These are phyloP conservation scores for Pleurozium schreberi DNA, from an alignment of 225 moss, liverwort and hornwort genomes.

Conservation along the genomic window DNA sequence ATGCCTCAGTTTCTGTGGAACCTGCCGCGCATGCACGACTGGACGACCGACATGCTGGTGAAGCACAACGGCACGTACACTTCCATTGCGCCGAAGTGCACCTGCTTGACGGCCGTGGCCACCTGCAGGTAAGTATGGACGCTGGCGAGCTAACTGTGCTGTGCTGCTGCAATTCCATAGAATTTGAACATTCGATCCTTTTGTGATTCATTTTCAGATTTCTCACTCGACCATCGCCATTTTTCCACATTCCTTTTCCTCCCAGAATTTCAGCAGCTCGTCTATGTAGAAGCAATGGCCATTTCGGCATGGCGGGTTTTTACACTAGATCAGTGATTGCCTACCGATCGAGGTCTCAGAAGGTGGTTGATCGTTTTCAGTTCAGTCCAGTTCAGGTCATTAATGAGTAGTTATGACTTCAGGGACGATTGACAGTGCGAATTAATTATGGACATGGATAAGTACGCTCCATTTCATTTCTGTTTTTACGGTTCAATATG, in stretches of 20 bases:
- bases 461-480: not conserved
- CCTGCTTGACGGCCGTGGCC: slow-evolving; percentile 50
- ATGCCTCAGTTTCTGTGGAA: slow-evolving; percentile 53
- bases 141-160: not conserved
- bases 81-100: slow-evolving; percentile 49
- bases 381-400: not conserved
- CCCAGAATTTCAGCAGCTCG: not conserved
- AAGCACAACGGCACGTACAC: slow-evolving; percentile 46
- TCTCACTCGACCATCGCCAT: not conserved
- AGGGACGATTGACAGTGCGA: not conserved
- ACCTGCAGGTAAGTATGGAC: slow-evolving; percentile 26
- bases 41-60: slow-evolving; percentile 51
- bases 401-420: not conserved
- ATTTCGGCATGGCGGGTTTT: not conserved
- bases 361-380: not conserved
- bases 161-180: too few relatives aligned
- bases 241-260: not conserved
- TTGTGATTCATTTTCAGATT: not conserved
- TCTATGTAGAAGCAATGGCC: not conserved
- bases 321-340: not conserved
- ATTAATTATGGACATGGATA: not conserved
- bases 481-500: not conserved
- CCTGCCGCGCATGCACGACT: slow-evolving; percentile 51
- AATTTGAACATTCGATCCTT: too few relatives aligned
- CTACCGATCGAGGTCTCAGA: not conserved